These are phyloP conservation scores for Apiospora saccharicola DNA, from an alignment of 2,329 filamentous ascomycete genomes.

Conservation along the genomic window DNA sequence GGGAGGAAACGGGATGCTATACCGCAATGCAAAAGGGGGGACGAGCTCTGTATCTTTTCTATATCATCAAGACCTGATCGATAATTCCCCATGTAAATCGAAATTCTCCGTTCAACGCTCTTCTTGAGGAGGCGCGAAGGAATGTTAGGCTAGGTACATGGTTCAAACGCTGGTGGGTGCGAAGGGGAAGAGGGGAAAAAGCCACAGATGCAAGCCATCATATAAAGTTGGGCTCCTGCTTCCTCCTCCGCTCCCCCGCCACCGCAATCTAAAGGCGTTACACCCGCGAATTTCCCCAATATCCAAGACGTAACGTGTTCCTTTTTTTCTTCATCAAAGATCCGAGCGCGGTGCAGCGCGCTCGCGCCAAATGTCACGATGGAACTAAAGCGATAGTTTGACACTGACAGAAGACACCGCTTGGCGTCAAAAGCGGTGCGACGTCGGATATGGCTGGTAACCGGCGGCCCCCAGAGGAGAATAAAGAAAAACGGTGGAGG, in stretches of 20 bases:
- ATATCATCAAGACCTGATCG: too few species aligned
- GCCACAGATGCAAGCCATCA: constrained; percentile 11
- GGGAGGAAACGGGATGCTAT: too few species aligned
- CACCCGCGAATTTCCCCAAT: background rate
- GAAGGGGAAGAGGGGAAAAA: background rate
- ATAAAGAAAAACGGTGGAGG: background rate
- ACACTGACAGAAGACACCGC: background rate
- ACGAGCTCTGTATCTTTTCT: too few species aligned
- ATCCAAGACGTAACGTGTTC: background rate
- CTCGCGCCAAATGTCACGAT: background rate
- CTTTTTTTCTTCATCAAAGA: background rate
- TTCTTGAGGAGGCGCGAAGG: background rate
- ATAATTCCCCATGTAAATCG: too few species aligned
- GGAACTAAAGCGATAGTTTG: background rate
- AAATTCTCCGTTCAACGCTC: background rate
- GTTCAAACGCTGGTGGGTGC: constrained; percentile 16
- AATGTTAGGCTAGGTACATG: background rate
- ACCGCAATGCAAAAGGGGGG: too few species aligned
- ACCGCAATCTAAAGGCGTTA: constrained; percentile 7
- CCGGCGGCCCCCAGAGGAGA: background rate
- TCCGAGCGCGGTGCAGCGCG: background rate
- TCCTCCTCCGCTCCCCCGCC: background rate
- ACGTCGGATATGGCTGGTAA: constrained; percentile 9
- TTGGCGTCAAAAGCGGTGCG: background rate
- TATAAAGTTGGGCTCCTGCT: constrained; percentile 18